Conservation (phyloP, 192 early-diverging fungal genomes). For the Coemansia sp. region DNA sequence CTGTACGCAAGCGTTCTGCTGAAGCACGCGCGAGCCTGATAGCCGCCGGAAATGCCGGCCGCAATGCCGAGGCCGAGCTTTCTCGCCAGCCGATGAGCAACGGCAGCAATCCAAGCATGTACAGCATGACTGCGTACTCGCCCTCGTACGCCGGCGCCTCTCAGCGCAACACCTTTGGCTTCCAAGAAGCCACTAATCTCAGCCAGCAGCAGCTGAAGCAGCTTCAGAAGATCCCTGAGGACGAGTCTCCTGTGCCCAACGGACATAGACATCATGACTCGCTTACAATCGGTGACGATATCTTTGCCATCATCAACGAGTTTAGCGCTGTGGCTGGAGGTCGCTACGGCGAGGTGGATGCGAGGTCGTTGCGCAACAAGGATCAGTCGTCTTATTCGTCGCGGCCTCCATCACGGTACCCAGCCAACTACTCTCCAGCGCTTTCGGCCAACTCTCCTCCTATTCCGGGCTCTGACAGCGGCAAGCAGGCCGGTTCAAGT, state of each 20-base stretch:
- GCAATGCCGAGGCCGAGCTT: slow-evolving; percentile 38
- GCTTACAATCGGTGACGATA: slow-evolving; percentile 50
- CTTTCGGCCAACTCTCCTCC: neutral
- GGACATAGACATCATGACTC: slow-evolving; percentile 26
- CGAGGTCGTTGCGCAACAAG: slow-evolving; percentile 20
- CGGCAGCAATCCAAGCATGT: slow-evolving; percentile 9
- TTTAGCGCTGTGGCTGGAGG: slow-evolving; percentile 44
- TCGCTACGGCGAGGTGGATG: slow-evolving; percentile 48
- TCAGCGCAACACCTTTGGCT: slow-evolving; percentile 25
- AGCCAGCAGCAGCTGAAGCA: slow-evolving; percentile 12
- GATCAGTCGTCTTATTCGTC: neutral
- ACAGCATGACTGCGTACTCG: slow-evolving; percentile 12
- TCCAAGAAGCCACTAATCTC: slow-evolving; percentile 13
- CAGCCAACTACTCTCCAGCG: slow-evolving; percentile 1
- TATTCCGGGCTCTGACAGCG: neutral
- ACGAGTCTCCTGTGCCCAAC: neutral
- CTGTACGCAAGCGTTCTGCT: slow-evolving; percentile 31
- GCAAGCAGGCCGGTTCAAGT: neutral
- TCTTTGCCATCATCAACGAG: slow-evolving; percentile 51
- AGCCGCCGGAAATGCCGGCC: slow-evolving; percentile 40
- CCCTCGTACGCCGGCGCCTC: neutral
- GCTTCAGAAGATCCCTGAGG: neutral
- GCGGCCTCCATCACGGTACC: slow-evolving; percentile 4
- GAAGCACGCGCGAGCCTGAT: slow-evolving; percentile 52
- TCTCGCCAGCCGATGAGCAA: slow-evolving; percentile 10